These are phyloP conservation scores for Papiliotrema laurentii DNA, from an alignment of 1,284 basidiomycete genomes.

Conservation along the genomic window DNA sequence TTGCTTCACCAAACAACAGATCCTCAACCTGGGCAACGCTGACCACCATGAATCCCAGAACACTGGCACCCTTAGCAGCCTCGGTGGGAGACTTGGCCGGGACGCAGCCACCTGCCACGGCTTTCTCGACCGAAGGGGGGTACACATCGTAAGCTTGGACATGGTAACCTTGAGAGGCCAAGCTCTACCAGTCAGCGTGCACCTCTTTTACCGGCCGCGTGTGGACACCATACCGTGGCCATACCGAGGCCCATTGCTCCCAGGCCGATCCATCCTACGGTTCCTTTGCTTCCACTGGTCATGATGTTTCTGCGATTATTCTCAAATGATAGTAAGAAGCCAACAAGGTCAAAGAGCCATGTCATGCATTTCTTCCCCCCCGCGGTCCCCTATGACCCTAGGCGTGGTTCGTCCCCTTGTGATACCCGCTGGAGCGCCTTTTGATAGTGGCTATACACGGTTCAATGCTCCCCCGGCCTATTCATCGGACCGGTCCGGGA, in stretches of 20 bases:
- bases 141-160: conserved; percentile 41
- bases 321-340: no score
- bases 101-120: conserved; percentile 22
- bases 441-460: no score
- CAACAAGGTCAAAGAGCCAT: no score
- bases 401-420: no score
- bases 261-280: conserved; percentile 39
- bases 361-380: no score
- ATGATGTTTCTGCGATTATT: no score
- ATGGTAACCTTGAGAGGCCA: conserved; percentile 27
- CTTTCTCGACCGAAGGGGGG: conserved; percentile 32
- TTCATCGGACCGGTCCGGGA: no score
- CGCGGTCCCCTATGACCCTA: no score
- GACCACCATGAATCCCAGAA: conserved; percentile 44
- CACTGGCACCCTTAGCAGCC: conserved; percentile 25
- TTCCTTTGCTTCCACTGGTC: no score
- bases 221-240: conserved; percentile 21
- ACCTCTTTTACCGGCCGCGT: not conserved
- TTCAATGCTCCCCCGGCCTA: no score
- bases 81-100: conserved; percentile 17
- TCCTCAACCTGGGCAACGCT: conserved; percentile 39
- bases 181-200: conserved; percentile 11
- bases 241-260: conserved; percentile 43
- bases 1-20: conserved; percentile 29
- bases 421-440: no score